Evolutionary conservation across 2,329 filamentous ascomycete species (phyloP).

Genomic region (Phaeosphaeria sp.): DNA sequence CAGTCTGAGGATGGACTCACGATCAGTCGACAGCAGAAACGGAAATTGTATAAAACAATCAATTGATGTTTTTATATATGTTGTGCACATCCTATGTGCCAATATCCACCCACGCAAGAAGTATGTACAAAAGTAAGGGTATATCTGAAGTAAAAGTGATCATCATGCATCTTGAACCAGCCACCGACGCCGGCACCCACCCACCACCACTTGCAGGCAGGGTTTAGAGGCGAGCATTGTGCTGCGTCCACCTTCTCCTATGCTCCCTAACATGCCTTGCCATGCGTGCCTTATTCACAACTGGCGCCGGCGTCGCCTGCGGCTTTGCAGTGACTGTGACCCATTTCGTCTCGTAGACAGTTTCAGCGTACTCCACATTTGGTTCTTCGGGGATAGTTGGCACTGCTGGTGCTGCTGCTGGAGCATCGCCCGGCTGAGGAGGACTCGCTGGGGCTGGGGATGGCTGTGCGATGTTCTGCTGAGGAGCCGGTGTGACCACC

Average conservation of each 20-base stretch:
- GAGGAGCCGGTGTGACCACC: slow-evolving; percentile 6
- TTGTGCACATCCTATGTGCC: neutral
- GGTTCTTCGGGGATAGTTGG: slow-evolving; percentile 9
- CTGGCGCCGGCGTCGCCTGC: slow-evolving; percentile 13
- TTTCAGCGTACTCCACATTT: slow-evolving; percentile 16
- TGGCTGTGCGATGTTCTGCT: slow-evolving; percentile 11
- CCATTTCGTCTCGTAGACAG: slow-evolving; percentile 16
- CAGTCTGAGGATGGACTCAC: neutral
- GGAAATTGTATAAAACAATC: neutral
- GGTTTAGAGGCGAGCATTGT: slow-evolving; percentile 16
- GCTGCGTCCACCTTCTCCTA: slow-evolving; percentile 19
- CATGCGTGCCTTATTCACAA: slow-evolving; percentile 12
- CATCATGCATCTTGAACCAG: neutral
- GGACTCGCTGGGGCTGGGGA: slow-evolving; percentile 7
- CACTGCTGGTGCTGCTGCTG: slow-evolving; percentile 2
- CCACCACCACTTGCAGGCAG: neutral
- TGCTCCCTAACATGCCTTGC: slow-evolving; percentile 25
- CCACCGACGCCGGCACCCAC: neutral
- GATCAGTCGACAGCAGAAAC: neutral
- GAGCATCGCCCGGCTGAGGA: neutral
- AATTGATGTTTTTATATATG: neutral
- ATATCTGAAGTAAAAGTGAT: neutral
- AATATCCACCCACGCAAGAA: neutral
- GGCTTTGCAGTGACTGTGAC: slow-evolving; percentile 10
- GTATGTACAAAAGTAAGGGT: neutral